Evolutionary conservation across 805 yeast species (phyloP).

Genomic region (Sugiyamaella lignohabitans): DNA sequence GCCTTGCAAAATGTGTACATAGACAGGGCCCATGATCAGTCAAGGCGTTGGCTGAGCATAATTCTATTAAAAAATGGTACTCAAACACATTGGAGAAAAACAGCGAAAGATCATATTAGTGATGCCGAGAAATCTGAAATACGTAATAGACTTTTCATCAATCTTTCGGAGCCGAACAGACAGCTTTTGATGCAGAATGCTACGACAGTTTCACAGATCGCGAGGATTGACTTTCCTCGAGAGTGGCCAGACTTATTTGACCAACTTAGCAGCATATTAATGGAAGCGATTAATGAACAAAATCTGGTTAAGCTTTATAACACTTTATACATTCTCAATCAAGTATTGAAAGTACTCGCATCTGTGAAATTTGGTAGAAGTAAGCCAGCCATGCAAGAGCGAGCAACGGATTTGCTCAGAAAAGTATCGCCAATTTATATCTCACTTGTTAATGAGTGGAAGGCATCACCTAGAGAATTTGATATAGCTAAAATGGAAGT

Average conservation of each 20-base stretch:
- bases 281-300: slow-evolving; percentile 30
- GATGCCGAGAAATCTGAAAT: slow-evolving; percentile 68
- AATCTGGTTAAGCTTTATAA: slow-evolving; percentile 48
- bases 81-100: slow-evolving; percentile 76
- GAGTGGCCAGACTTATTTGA: slow-evolving; percentile 84
- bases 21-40: slow-evolving; percentile 51
- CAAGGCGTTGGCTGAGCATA: slow-evolving; percentile 77
- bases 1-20: slow-evolving; percentile 54
- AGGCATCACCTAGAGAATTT: slow-evolving; percentile 7
- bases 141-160: slow-evolving; percentile 48
- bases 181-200: slow-evolving; percentile 81
- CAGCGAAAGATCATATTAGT: slow-evolving; percentile 28
- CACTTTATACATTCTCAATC: slow-evolving; percentile 61
- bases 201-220: slow-evolving; percentile 69
- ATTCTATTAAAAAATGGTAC: slow-evolving; percentile 86
- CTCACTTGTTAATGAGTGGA: slow-evolving; percentile 57
- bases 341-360: slow-evolving; percentile 66
- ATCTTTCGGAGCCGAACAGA: slow-evolving; percentile 62
- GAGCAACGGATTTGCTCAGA: slow-evolving; percentile 58
- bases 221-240: slow-evolving; percentile 75
- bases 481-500: slow-evolving; percentile 57
- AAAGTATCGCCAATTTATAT: slow-evolving; percentile 54
- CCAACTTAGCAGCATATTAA: slow-evolving; percentile 34
- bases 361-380: slow-evolving; percentile 79
- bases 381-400: slow-evolving; percentile 66